Conservation (phyloP, 345 rosid genomes). For the Mercurialis annua region DNA sequence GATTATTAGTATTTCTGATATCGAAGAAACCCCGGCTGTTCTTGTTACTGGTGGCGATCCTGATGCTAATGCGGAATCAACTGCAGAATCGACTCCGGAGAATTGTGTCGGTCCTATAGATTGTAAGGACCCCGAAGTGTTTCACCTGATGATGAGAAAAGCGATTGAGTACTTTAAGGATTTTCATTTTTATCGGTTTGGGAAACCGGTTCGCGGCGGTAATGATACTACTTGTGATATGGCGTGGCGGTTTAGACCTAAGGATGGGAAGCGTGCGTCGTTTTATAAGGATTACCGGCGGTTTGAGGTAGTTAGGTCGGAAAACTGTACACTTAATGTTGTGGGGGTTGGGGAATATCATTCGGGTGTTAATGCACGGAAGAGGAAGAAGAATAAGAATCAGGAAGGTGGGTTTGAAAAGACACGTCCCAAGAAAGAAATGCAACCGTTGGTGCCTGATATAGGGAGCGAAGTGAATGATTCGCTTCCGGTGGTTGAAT, state of each 20-base stretch:
- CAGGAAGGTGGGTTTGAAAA: constrained; percentile 69
- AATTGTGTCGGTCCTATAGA: constrained; percentile 62
- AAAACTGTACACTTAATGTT: constrained; percentile 62
- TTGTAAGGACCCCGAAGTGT: constrained; percentile 81
- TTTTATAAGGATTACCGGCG: constrained; percentile 90
- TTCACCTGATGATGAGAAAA: constrained; percentile 78
- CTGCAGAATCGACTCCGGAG: constrained; percentile 7
- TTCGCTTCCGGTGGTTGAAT: constrained; percentile 64
- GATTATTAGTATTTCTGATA: constrained; percentile 65
- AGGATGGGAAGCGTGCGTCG: constrained; percentile 78
- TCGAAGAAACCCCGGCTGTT: constrained; percentile 30
- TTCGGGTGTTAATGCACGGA: constrained; percentile 86
- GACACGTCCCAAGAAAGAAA: constrained; percentile 29
- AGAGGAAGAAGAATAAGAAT: constrained; percentile 76
- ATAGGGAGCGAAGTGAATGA: constrained; percentile 80
- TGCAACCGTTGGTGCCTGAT: constrained; percentile 39
- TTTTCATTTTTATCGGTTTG: constrained; percentile 82
- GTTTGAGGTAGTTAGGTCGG: constrained; percentile 56
- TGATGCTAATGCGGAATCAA: constrained; percentile 5
- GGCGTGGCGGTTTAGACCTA: constrained; percentile 97
- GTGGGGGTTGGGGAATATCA: constrained; percentile 77
- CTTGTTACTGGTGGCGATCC: neutral
- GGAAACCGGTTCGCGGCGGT: constrained; percentile 61
- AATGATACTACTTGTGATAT: constrained; percentile 65
- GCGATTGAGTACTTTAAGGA: constrained; percentile 79